Evolutionary conservation across 441 rosid species (phyloP).

Genomic region (Croton laevigatus): DNA sequence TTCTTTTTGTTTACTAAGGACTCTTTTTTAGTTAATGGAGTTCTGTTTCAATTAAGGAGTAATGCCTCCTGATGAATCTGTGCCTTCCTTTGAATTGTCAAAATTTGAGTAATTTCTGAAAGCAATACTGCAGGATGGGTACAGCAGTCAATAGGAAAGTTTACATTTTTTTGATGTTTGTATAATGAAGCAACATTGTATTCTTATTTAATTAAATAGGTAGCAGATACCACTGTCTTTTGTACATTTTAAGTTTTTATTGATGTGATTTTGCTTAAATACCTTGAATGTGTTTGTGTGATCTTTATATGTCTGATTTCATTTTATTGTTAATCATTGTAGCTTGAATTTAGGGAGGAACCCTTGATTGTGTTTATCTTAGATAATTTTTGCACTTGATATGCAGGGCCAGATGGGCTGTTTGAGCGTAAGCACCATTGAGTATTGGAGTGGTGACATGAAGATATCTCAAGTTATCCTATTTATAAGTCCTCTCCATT

Average conservation of each 20-base stretch:
- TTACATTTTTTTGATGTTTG: not conserved
- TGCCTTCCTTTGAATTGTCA: not conserved
- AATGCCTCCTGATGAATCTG: not conserved
- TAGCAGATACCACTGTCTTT: not conserved
- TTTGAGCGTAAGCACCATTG: slow-evolving; percentile 74
- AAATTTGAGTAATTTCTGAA: not conserved
- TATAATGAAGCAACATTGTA: not conserved
- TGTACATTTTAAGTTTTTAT: no score
- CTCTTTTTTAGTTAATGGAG: not conserved
- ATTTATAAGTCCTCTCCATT: not conserved
- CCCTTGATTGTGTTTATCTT: not conserved
- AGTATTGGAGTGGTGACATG: slow-evolving; percentile 3
- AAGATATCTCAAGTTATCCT: not conserved
- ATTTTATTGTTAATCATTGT: not conserved
- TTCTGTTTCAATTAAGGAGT: not conserved
- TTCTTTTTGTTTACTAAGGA: not conserved
- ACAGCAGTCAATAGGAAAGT: not conserved
- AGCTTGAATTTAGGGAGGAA: not conserved
- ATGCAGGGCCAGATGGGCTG: slow-evolving; percentile 92
- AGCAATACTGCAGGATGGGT: not conserved
- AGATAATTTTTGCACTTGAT: slow-evolving; percentile 9
- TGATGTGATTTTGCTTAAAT: no score
- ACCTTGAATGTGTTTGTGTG: not conserved
- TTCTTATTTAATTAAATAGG: not conserved
- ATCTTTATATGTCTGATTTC: not conserved